Base-by-base conservation (phyloP, 23 red algal species). In the Gracilaria gracilis region DNA sequence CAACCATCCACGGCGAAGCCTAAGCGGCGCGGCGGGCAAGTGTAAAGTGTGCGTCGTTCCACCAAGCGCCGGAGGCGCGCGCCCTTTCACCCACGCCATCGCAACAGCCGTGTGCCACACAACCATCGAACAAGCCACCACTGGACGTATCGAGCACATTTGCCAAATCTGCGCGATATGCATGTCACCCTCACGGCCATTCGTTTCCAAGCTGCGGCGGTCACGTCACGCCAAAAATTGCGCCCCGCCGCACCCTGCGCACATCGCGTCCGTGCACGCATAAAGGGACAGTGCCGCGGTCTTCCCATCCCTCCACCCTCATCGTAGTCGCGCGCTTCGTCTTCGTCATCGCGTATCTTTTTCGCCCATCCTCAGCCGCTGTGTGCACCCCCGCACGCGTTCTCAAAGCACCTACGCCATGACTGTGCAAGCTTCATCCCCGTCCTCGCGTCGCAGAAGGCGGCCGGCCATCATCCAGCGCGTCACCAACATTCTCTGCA, bases 161-260 rank as follows among this genome's bases (percentile, higher is more conserved):
- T 32, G 59, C 24, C 59, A 19, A 69, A 69, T 69, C 64, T 69
- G 64, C 33, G 64, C 64, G 64, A 69, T 69, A 69, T 69, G 9
- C 64, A 9, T 0, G 23, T 28, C 64, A 32, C 64, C 7, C 24
- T 32, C 9, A 32, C 31, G 7, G 9, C 27, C 64, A 34, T 32
- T 36, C 32, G 28, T 36, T 69, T 19, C 15, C 11, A 55, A 9
- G 23, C 44, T 25, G 35, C n/a, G n/a, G n/a, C n/a, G 9, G 16
- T 19, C 14, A 8, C 37, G 69, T 47, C 69, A 46, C 69, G 69
- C 69, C 69, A 31, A 9, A 34, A 16, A 25, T 14, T 39, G 17
- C 66, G 69, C 35, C 36, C 8, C 42, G 42, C 17, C 39, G n/a
- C 42, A 46, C 42, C 42, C 42, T 46, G 42, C 42, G 42, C 42